These are phyloP conservation scores for Alisma plantagoaquatica DNA, from an alignment of 106 monocot genomes.

Conservation along the genomic window DNA sequence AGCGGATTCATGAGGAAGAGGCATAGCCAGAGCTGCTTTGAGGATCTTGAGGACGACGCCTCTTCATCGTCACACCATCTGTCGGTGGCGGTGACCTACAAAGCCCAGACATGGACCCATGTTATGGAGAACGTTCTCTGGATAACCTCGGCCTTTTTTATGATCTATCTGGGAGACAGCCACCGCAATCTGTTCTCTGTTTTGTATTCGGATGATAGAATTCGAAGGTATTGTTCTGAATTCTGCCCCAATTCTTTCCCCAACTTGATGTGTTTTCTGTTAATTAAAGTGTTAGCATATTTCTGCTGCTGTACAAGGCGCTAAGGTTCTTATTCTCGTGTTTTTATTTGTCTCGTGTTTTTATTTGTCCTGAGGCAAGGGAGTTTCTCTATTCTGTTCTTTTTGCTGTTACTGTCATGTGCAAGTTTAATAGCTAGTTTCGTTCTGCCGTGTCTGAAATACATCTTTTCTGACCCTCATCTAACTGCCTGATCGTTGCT, in stretches of 20 bases:
- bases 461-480: too few relatives aligned
- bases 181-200: constrained; percentile 13
- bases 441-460: too few relatives aligned
- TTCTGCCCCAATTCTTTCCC: background rate
- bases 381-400: too few relatives aligned
- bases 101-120: constrained; percentile 8
- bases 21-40: constrained; percentile 13
- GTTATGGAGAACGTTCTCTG: constrained; percentile 22
- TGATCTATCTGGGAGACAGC: constrained; percentile 19
- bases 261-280: background rate
- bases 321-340: too few relatives aligned
- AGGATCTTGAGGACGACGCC: constrained; percentile 22
- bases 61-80: constrained; percentile 1
- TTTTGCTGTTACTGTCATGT: too few relatives aligned
- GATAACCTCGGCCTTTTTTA: constrained; percentile 15
- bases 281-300: too few relatives aligned
- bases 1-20: constrained; percentile 18
- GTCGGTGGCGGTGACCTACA: background rate
- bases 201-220: constrained; percentile 12
- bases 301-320: too few relatives aligned
- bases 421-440: too few relatives aligned
- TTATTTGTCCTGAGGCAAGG: too few relatives aligned
- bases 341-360: too few relatives aligned
- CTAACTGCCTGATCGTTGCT: too few relatives aligned
- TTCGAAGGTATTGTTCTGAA: constrained; percentile 11